Conservation (phyloP, 2,329 filamentous ascomycete genomes). For the Sordariomycetes sp. region DNA sequence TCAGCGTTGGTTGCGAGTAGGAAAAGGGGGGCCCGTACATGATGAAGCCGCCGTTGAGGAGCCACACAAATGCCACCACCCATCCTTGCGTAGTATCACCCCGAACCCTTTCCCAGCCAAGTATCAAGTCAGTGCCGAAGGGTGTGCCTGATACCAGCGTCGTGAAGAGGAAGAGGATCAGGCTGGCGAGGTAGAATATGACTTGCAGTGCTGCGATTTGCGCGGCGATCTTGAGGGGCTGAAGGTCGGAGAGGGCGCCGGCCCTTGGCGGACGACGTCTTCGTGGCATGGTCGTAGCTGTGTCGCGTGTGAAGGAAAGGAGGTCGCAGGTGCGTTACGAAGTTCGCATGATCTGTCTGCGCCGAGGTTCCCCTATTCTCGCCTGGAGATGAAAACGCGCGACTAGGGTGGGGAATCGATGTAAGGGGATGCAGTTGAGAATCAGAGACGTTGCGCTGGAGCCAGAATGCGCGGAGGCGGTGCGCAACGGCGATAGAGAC, state of each 20-base stretch:
- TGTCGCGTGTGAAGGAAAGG: too few species aligned
- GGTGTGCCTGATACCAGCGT: conserved; percentile 46
- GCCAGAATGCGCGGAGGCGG: too few species aligned
- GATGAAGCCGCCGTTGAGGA: conserved; percentile 44
- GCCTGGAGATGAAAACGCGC: too few species aligned
- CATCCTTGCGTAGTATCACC: conserved; percentile 55
- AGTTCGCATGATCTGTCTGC: too few species aligned
- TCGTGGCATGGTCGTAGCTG: conserved; percentile 45
- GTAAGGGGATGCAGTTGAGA: too few species aligned
- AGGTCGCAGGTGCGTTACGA: too few species aligned
- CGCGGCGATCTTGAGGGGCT: conserved; percentile 47
- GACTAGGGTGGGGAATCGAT: too few species aligned
- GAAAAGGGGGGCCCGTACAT: conserved; percentile 26
- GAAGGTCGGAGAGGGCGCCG: conserved; percentile 52
- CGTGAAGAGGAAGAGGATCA: conserved; percentile 48
- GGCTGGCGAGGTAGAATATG: conserved; percentile 42
- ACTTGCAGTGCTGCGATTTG: conserved; percentile 50
- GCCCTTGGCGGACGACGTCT: conserved; percentile 48
- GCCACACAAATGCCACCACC: conserved; percentile 48
- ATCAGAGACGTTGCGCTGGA: too few species aligned
- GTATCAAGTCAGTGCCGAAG: conserved; percentile 44
- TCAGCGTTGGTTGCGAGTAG: conserved; percentile 5
- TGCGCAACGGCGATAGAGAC: too few species aligned
- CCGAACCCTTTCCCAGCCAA: conserved; percentile 49
- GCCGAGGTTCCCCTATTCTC: too few species aligned